Percentiles rank a stretch among this genome's conserved stretches.
Evolutionary conservation across 1,284 basidiomycete genomes (phyloP).

Genomic region (Wolfiporia cocos): DNA sequence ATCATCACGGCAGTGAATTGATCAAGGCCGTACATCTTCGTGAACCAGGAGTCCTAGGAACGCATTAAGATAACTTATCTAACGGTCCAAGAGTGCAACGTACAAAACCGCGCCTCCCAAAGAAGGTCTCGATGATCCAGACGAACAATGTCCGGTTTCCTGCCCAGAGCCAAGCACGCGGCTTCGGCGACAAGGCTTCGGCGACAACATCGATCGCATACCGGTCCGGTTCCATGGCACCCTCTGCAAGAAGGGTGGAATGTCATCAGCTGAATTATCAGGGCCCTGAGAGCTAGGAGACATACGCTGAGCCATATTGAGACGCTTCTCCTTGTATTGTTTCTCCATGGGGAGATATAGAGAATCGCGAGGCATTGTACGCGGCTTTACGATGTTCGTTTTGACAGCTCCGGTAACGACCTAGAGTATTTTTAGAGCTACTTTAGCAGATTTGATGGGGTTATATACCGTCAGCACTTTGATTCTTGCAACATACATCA

Average conservation of each 20-base stretch:
- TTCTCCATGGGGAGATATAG: background rate
- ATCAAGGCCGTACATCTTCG: background rate
- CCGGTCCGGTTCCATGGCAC: background rate
- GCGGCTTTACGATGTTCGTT: background rate
- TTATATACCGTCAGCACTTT: background rate
- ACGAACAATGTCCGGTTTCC: background rate
- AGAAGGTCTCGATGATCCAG: conserved; percentile 1
- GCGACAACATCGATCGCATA: background rate
- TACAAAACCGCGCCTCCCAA: background rate
- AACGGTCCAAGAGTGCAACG: background rate
- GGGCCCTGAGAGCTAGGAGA: background rate
- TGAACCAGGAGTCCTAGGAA: background rate
- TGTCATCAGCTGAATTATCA: background rate
- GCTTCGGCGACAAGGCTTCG: background rate
- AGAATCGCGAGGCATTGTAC: background rate
- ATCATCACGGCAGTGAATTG: background rate
- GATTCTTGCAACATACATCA: background rate
- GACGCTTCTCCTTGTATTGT: background rate
- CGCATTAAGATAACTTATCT: background rate
- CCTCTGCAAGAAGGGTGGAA: background rate
- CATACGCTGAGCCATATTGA: background rate
- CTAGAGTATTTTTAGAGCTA: background rate
- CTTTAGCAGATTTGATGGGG: background rate
- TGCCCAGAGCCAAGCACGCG: background rate
- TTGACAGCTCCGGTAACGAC: background rate